Evolutionary conservation across 148 eudicot genomes (phyloP).

Genomic region (Polygonum aviculare): DNA sequence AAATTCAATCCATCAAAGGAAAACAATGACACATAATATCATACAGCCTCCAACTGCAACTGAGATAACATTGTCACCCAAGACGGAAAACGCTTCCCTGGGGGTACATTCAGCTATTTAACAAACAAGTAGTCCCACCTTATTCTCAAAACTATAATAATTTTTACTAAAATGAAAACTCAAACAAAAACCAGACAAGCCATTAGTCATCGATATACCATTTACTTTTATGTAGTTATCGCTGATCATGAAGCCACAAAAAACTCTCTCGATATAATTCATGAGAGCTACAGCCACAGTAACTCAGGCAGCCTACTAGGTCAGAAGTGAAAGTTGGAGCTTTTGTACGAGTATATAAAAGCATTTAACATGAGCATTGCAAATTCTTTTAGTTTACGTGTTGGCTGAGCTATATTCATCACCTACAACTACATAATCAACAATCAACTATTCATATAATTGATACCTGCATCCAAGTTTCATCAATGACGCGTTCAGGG

Average conservation of each 20-base stretch:
- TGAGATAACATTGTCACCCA: too few species aligned
- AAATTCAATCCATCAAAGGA: too few species aligned
- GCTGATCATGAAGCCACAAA: too few species aligned
- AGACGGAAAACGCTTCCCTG: too few species aligned
- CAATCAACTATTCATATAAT: not conserved
- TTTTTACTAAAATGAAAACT: not conserved
- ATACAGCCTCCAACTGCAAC: too few species aligned
- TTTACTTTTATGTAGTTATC: too few species aligned
- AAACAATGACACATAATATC: too few species aligned
- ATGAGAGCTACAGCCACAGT: too few species aligned
- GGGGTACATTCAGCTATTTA: too few species aligned
- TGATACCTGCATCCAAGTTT: constrained; percentile 88
- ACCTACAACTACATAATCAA: not conserved
- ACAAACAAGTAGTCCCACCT: not conserved
- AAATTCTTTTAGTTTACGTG: not conserved
- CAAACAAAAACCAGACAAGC: not conserved
- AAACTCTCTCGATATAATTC: too few species aligned
- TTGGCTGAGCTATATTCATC: not conserved
- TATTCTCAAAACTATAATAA: not conserved
- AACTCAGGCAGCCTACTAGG: too few species aligned
- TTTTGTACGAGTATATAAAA: not conserved
- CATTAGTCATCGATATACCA: not conserved
- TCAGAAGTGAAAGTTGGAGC: not conserved
- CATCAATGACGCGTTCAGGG: constrained; percentile 66
- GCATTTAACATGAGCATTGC: not conserved